Conservation (phyloP, 2,329 filamentous ascomycete genomes). For the Rhynchosporium secalis region DNA sequence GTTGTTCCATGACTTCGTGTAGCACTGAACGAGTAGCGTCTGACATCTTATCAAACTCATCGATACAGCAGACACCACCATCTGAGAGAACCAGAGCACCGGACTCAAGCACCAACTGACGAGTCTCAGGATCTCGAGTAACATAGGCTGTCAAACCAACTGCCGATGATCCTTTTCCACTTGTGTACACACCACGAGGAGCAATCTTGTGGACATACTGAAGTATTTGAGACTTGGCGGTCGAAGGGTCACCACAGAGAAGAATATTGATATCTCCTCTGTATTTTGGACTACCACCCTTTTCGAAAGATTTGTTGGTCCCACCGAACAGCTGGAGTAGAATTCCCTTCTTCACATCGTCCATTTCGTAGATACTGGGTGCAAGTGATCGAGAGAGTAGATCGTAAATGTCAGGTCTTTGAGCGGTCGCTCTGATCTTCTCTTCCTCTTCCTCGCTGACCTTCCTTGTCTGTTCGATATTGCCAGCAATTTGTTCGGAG, state of each 20-base stretch:
- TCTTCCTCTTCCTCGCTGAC: conserved; percentile 84
- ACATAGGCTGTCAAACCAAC: conserved; percentile 78
- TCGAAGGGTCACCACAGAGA: conserved; percentile 95
- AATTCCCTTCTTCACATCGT: conserved; percentile 98
- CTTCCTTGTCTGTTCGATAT: conserved; percentile 80
- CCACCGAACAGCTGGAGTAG: conserved; percentile 94
- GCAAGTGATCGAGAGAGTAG: conserved; percentile 87
- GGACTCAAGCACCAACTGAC: conserved; percentile 72
- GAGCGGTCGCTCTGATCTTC: conserved; percentile 79
- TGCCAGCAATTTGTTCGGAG: conserved; percentile 57
- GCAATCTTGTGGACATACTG: conserved; percentile 98
- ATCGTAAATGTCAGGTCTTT: conserved; percentile 86
- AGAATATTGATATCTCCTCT: conserved; percentile 97
- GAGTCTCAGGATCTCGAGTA: conserved; percentile 71
- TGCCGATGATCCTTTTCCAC: conserved; percentile 73
- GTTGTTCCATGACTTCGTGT: conserved; percentile 81
- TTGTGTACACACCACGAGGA: conserved; percentile 79
- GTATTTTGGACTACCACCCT: conserved; percentile 93
- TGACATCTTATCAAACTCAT: conserved; percentile 81
- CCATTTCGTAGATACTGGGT: conserved; percentile 95
- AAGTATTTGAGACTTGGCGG: conserved; percentile 91
- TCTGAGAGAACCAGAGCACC: conserved; percentile 73
- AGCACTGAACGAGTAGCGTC: conserved; percentile 72
- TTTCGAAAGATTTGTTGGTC: conserved; percentile 96
- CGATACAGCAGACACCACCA: conserved; percentile 75